Percentiles rank a stretch among this genome's conserved stretches.
Conservation (phyloP, 1,284 basidiomycete genomes). For the Singerocomus rubriflavus region DNA sequence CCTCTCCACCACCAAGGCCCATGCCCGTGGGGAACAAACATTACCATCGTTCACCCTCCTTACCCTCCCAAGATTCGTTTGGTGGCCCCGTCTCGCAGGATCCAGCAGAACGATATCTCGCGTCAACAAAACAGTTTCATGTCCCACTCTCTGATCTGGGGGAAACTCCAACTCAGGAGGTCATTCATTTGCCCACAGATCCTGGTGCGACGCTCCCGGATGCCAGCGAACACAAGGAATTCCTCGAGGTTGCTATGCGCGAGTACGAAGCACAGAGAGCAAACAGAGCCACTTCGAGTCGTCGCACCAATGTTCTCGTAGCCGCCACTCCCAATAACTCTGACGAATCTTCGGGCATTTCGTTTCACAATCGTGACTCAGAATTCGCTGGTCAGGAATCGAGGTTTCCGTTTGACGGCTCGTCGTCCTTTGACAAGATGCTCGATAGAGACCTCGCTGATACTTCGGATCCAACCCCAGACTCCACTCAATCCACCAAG, state of each 20-base stretch:
- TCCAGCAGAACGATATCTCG: constrained; percentile 44
- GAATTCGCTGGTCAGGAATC: constrained; percentile 15
- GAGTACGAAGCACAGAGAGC: constrained; percentile 27
- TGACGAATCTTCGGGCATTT: constrained; percentile 19
- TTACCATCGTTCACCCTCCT: constrained; percentile 37
- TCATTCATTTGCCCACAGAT: constrained; percentile 23
- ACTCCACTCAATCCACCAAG: constrained; percentile 27
- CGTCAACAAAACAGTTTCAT: constrained; percentile 50
- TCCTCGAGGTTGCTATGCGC: constrained; percentile 26
- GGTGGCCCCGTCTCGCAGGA: constrained; percentile 47
- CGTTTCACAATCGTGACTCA: constrained; percentile 5
- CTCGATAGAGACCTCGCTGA: constrained; percentile 27
- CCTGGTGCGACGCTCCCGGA: constrained; percentile 23
- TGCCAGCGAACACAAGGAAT: constrained; percentile 24
- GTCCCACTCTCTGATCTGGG: constrained; percentile 58
- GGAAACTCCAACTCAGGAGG: constrained; percentile 31
- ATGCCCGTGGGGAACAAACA: constrained; percentile 22
- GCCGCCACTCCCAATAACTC: constrained; percentile 45
- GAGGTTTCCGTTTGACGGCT: constrained; percentile 25
- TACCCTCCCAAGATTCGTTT: constrained; percentile 58
- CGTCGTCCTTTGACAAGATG: constrained; percentile 34
- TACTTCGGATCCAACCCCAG: constrained; percentile 22
- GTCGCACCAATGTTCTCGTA: constrained; percentile 39
- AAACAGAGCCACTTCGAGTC: constrained; percentile 5
- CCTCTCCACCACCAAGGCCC: constrained; percentile 19